Evolutionary conservation across 306 rosid species (phyloP).

Genomic region (Lathyrus aphaca): DNA sequence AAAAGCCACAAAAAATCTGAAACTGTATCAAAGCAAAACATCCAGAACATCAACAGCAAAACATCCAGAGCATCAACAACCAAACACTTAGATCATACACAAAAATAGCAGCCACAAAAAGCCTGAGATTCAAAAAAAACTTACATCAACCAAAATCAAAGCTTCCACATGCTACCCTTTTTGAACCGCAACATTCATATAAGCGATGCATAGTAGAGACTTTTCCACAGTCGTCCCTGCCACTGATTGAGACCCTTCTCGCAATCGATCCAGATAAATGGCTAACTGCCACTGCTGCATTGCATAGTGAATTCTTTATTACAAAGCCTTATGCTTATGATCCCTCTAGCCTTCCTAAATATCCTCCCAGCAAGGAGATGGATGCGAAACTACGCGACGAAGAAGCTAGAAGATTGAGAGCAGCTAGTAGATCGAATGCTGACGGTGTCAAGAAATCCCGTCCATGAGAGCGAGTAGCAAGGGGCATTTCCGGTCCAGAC

Average conservation of each 20-base stretch:
- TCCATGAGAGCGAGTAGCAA: conserved; percentile 74
- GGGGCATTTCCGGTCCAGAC: conserved; percentile 85
- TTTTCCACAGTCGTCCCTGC: conserved; percentile 53
- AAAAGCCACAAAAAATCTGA: no score
- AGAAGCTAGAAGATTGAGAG: conserved; percentile 97
- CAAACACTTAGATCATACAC: no score
- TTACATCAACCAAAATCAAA: no score
- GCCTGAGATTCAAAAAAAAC: no score
- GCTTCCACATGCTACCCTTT: conserved; percentile 57
- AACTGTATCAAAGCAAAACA: no score
- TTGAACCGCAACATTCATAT: conserved; percentile 57
- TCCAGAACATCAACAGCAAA: no score
- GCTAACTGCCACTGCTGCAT: conserved; percentile 51
- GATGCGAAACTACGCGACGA: conserved; percentile 96
- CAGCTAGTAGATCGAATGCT: conserved; percentile 79
- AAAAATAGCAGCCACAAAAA: no score
- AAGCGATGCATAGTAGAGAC: conserved; percentile 53
- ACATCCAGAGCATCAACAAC: no score
- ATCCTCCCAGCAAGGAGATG: conserved; percentile 99
- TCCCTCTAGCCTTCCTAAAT: conserved; percentile 96
- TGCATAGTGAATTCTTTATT: conserved; percentile 69
- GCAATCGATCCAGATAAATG: conserved; percentile 55
- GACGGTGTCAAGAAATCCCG: conserved; percentile 84
- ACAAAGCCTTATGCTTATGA: conserved; percentile 96
- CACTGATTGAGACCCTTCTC: conserved; percentile 52